Percentiles rank a stretch among this genome's conserved stretches.
These are phyloP conservation scores for Ceratobasidium sp. DNA, from an alignment of 1,284 basidiomycete species.

Conservation along the genomic window DNA sequence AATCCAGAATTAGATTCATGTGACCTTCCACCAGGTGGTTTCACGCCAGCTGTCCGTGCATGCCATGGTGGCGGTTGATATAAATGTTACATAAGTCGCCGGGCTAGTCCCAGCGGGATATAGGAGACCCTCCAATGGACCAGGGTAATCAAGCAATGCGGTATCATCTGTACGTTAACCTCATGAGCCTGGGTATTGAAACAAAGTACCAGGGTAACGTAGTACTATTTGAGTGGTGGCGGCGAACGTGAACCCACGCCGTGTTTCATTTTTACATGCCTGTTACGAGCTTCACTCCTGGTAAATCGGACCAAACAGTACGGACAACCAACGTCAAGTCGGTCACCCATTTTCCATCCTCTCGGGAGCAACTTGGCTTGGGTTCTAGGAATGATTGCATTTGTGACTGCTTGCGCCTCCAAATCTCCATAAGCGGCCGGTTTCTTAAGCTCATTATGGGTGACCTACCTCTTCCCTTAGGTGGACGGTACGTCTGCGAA, in stretches of 20 bases:
- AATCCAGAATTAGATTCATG: too few relatives aligned
- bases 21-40: too few relatives aligned
- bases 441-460: neutral
- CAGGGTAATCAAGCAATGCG: too few relatives aligned
- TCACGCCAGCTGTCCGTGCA: too few relatives aligned
- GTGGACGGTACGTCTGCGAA: neutral
- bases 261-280: neutral
- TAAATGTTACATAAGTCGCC: too few relatives aligned
- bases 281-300: neutral
- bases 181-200: too few relatives aligned
- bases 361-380: neutral
- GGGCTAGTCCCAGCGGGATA: too few relatives aligned
- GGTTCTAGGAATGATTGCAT: neutral
- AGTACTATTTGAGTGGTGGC: too few relatives aligned
- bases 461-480: neutral
- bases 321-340: neutral
- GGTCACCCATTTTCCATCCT: neutral
- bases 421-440: neutral
- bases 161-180: too few relatives aligned
- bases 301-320: slow-evolving; percentile 2
- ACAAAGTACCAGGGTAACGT: too few relatives aligned
- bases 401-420: neutral
- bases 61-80: too few relatives aligned
- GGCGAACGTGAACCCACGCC: neutral
- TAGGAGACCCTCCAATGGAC: too few relatives aligned